Evolutionary conservation across 2,329 filamentous ascomycete species (phyloP).

Genomic region (Hawksworthiomyces lignivorus): DNA sequence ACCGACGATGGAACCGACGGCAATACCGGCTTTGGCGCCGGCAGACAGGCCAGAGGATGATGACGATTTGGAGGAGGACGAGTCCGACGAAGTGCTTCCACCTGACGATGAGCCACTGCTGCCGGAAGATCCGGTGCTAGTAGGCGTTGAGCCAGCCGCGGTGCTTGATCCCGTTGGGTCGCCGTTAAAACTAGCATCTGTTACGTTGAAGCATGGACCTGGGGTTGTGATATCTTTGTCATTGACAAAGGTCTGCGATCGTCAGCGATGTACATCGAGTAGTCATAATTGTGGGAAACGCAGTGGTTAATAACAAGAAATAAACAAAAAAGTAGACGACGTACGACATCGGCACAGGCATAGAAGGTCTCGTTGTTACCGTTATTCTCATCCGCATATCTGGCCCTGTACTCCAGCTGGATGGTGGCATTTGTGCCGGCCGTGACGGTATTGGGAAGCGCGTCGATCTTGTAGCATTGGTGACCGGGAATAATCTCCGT

Average conservation of each 20-base stretch:
- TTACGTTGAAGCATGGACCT: conserved; percentile 32
- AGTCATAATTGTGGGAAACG: too few species aligned
- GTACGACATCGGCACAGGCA: conserved; percentile 30
- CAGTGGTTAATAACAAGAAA: background rate
- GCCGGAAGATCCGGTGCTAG: too few species aligned
- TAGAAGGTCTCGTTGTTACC: conserved; percentile 28
- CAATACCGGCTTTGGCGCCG: conserved; percentile 30
- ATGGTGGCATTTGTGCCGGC: conserved; percentile 29
- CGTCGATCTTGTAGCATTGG: conserved; percentile 28
- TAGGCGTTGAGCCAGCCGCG: too few species aligned
- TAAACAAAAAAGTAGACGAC: background rate
- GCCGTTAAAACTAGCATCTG: conserved; percentile 14
- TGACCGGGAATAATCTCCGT: conserved; percentile 26
- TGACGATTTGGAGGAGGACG: background rate
- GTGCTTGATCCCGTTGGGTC: conserved; percentile 4
- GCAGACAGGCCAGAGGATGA: conserved; percentile 19
- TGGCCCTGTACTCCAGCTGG: conserved; percentile 29
- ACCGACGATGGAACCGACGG: conserved; percentile 26
- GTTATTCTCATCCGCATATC: conserved; percentile 16
- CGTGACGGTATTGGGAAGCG: conserved; percentile 18
- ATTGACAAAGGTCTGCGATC: conserved; percentile 12
- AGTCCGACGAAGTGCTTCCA: background rate
- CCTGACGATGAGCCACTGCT: background rate
- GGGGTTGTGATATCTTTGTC: conserved; percentile 19
- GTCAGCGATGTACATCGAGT: too few species aligned